Base-by-base conservation (phyloP, 2,329 filamentous ascomycete species). In the Fusarium palustre region DNA sequence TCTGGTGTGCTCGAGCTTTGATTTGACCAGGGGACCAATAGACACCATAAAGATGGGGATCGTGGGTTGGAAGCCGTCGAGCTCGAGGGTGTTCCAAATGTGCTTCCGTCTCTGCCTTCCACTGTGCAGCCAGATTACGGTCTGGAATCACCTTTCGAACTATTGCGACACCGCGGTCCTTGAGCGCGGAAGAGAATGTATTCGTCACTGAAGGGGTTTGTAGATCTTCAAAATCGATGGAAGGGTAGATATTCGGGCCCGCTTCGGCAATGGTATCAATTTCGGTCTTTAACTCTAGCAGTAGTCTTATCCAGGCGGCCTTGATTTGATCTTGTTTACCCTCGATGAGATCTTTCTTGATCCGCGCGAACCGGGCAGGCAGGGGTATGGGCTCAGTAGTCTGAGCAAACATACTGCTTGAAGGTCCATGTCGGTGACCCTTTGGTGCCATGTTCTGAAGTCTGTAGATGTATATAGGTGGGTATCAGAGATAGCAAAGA, bases 31-130 rank as follows among this genome's bases (percentile, higher is more conserved):
- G 76, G 15, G 79, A 80, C 81, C 81, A 82, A 60, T 79, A 82
- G 2, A 82, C 71, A 15, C 78, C 79, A 53, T 76, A 76, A 0
- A 81, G 71, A 52, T 80, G 75, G 12, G 76, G 74, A 50, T 78
- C 73, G 7, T 75, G 69, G 1, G 75, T 70, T 5, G 77, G 72
- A 34, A 80, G 80, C 20, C 64, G 70, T 78, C 48, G 75, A 70
- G 72, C 53, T 43, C 68, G 72, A 2, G 80, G 79, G 70, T 89
- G 89, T 15, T 79, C 75, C 20, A 89, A 81, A 69, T 90, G 90
- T 8, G 83, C 80, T 57, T 82, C 79, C 10, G 85, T 81, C 42
- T 85, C 81, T 22, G 80, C 76, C 72, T 88, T 89, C 74, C 84
- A 86, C n/a, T 79, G 43, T n/a, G 53, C 38, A 34, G 74, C 76